phyloP scores from a whole-genome alignment of 768 basidiomycete genomes.

The Suillus lakei region DNA sequence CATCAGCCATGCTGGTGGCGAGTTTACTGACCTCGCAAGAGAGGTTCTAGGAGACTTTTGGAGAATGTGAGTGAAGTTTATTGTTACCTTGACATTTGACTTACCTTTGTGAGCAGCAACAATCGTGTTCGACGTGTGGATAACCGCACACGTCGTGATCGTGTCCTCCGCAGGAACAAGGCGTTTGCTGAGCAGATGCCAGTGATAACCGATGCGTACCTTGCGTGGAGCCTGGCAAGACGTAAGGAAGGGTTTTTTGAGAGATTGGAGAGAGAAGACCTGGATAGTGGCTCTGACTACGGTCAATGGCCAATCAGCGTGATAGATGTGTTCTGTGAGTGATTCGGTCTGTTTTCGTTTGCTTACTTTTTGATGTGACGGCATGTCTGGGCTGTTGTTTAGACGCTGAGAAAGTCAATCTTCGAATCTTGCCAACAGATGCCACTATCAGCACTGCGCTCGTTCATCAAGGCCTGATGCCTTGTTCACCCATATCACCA shows the following conservation, averaged over 20 bases:
- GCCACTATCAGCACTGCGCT: not conserved
- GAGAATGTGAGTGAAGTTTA: constrained; percentile 6
- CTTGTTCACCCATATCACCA: not conserved
- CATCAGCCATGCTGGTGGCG: constrained; percentile 14
- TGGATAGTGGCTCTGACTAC: not conserved
- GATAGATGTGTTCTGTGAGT: constrained; percentile 9
- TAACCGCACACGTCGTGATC: constrained; percentile 4
- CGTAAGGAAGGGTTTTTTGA: not conserved
- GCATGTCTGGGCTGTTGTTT: constrained; percentile 3
- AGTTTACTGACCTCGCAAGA: constrained; percentile 10
- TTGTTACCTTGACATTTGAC: too few relatives aligned
- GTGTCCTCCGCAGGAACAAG: not conserved
- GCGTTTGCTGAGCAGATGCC: constrained; percentile 9
- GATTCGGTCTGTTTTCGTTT: not conserved
- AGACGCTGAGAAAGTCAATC: not conserved
- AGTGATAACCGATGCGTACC: constrained; percentile 3
- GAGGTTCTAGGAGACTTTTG: constrained; percentile 8
- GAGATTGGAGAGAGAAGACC: not conserved
- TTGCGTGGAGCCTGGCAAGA: constrained; percentile 12
- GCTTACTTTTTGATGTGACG: too few relatives aligned
- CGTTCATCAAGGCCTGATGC: not conserved
- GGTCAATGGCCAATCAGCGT: not conserved
- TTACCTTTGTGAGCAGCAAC: not conserved
- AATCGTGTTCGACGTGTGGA: not conserved
- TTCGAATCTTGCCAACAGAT: constrained; percentile 1